Percentiles rank a stretch among this genome's conserved stretches.
Conservation (phyloP, 1,284 basidiomycete genomes). For the Cutaneotrichosporon cavernicola region DNA sequence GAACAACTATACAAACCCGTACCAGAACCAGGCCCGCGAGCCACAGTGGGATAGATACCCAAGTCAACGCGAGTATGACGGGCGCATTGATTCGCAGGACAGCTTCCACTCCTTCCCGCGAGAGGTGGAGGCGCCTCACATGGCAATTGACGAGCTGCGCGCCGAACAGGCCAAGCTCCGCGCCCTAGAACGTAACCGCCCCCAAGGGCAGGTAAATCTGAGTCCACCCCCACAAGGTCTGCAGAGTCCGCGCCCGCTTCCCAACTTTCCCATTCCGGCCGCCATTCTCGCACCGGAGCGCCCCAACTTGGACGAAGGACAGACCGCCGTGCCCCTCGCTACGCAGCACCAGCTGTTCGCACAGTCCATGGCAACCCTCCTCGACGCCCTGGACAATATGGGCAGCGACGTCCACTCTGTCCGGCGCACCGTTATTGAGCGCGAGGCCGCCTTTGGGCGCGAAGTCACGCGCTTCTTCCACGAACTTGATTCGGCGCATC, state of each 20-base stretch:
- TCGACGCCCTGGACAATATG: background rate
- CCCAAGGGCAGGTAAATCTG: background rate
- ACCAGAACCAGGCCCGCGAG: no score
- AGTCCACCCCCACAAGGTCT: background rate
- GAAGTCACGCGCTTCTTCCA: background rate
- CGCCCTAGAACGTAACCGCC: background rate
- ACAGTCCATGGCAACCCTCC: background rate
- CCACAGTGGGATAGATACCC: no score
- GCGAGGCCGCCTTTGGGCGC: background rate
- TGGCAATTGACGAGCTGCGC: background rate
- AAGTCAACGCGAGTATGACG: background rate
- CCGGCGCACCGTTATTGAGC: background rate
- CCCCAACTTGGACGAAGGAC: background rate
- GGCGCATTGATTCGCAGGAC: background rate
- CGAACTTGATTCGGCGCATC: background rate
- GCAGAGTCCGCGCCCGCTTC: background rate
- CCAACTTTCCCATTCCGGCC: background rate
- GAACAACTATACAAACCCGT: background rate
- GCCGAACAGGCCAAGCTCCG: background rate
- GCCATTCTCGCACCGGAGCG: background rate
- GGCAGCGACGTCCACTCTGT: background rate
- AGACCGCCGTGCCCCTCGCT: background rate
- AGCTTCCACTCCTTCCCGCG: background rate
- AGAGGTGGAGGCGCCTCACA: background rate
- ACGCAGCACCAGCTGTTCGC: background rate